Evolutionary conservation across 768 basidiomycete genomes (phyloP).

Genomic region (Termitomyces titanicus): DNA sequence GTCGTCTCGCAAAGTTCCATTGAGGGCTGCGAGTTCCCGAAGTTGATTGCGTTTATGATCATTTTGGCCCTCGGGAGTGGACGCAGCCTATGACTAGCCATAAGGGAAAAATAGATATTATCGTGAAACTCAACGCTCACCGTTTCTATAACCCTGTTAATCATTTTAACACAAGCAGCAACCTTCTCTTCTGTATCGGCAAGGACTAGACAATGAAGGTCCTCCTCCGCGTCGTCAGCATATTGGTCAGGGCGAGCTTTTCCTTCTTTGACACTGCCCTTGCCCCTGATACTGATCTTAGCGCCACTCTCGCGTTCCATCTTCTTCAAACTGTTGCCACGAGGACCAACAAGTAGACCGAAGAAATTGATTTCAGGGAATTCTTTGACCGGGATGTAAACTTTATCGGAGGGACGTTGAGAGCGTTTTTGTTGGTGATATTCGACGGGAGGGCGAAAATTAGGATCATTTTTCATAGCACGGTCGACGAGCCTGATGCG

Average conservation of each 20-base stretch:
- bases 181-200: constrained; percentile 94
- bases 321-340: constrained; percentile 98
- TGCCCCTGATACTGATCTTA: constrained; percentile 97
- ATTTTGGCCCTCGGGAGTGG: constrained; percentile 98
- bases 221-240: constrained; percentile 97
- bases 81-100: constrained; percentile 73
- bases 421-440: constrained; percentile 94
- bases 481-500: constrained; percentile 91
- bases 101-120: neutral
- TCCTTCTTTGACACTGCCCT: constrained; percentile 98
- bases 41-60: constrained; percentile 99
- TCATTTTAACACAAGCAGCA: constrained; percentile 85
- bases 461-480: constrained; percentile 96
- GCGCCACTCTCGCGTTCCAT: constrained; percentile 99
- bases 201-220: constrained; percentile 95
- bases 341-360: constrained; percentile 94
- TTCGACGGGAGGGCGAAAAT: constrained; percentile 96
- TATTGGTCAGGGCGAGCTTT: constrained; percentile 94
- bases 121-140: constrained; percentile 42
- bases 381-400: constrained; percentile 99
- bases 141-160: constrained; percentile 97
- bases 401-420: constrained; percentile 93
- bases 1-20: constrained; percentile 98
- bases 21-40: constrained; percentile 93
- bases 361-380: constrained; percentile 99